phyloP scores from a whole-genome alignment of 192 early-diverging fungal species.

The Pecoramyces ruminantium region DNA sequence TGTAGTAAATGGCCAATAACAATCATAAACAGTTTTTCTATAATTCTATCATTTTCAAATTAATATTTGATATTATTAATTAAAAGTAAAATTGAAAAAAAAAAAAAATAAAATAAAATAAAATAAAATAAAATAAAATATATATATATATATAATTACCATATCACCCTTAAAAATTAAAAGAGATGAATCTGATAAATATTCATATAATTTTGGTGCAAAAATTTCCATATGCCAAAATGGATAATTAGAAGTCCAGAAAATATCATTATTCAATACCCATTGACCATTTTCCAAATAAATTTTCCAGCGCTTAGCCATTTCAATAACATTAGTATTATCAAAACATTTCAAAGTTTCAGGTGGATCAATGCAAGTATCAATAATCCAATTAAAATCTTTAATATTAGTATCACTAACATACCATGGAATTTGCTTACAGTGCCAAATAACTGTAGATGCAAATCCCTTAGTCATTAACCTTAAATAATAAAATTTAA shows the following conservation, averaged over 20 bases:
- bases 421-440: slow-evolving; percentile 87
- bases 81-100: no score
- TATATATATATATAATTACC: not conserved
- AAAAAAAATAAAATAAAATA: no score
- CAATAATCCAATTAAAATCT: slow-evolving; percentile 60
- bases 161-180: slow-evolving; percentile 93
- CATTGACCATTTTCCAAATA: slow-evolving; percentile 47
- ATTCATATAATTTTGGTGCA: slow-evolving; percentile 42
- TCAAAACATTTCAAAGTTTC: slow-evolving; percentile 3
- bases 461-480: slow-evolving; percentile 24
- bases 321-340: slow-evolving; percentile 19
- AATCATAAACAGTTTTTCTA: slow-evolving; percentile 62
- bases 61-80: no score
- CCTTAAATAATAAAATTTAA: no score
- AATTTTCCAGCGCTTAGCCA: slow-evolving; percentile 45
- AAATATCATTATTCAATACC: slow-evolving; percentile 48
- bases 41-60: not conserved
- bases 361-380: not conserved
- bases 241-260: slow-evolving; percentile 74
- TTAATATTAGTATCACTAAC: slow-evolving; percentile 76
- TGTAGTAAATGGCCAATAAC: slow-evolving; percentile 65
- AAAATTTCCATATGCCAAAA: slow-evolving; percentile 60
- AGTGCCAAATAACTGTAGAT: slow-evolving; percentile 54
- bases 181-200: slow-evolving; percentile 29
- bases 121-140: no score